Evolutionary conservation across 352 stramenopile species (phyloP).

Genomic region (Peronosclerospora sorghi): DNA sequence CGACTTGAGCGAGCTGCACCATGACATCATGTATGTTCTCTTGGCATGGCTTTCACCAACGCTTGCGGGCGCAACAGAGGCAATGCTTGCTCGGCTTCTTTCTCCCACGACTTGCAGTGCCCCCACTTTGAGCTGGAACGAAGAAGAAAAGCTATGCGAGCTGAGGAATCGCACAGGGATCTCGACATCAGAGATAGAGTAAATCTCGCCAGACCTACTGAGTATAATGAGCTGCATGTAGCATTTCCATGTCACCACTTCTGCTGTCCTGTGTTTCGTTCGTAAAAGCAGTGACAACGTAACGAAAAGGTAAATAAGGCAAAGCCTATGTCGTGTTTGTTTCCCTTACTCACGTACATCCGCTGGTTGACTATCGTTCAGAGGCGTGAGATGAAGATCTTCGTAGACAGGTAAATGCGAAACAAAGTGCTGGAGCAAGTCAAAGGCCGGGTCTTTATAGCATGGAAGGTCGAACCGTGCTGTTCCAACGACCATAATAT

Average conservation of each 20-base stretch:
- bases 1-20: constrained; percentile 66
- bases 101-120: constrained; percentile 20
- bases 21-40: constrained; percentile 76
- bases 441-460: constrained; percentile 19
- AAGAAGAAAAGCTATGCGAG: constrained; percentile 22
- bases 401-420: constrained; percentile 46
- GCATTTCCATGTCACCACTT: no score
- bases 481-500: constrained; percentile 32
- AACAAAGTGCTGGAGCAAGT: constrained; percentile 49
- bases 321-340: no score
- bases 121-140: constrained; percentile 22
- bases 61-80: constrained; percentile 49
- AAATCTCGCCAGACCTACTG: no score
- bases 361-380: constrained; percentile 6
- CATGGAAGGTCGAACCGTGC: constrained; percentile 23
- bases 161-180: constrained; percentile 28
- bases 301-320: no score
- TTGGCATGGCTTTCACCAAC: constrained; percentile 72
- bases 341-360: constrained; percentile 5
- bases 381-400: constrained; percentile 34
- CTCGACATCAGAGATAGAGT: constrained; percentile 47
- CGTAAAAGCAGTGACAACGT: no score
- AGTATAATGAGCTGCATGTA: no score
- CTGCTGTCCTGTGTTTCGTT: no score
- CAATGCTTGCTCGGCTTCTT: constrained; percentile 49